Conservation (phyloP, 176 grass and related monocot genomes). For the Triticum dicoccoides region DNA sequence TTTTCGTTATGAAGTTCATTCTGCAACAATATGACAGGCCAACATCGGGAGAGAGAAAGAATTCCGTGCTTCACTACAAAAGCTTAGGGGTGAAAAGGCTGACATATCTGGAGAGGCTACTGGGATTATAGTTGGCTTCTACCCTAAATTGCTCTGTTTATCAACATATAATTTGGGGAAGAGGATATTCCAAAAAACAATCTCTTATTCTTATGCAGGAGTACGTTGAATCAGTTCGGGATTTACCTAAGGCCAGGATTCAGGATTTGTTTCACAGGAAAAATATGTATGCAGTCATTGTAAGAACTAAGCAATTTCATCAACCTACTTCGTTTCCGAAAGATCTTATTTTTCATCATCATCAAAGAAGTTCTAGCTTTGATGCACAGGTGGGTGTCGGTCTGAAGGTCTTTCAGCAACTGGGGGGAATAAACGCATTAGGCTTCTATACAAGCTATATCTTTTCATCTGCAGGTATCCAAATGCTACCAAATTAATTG, state of each 20-base stretch:
- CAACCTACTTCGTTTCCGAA: neutral
- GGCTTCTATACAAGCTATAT: slow-evolving; percentile 56
- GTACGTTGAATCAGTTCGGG: slow-evolving; percentile 43
- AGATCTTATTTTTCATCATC: neutral
- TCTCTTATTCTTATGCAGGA: slow-evolving; percentile 34
- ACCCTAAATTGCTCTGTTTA: neutral
- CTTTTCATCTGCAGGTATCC: slow-evolving; percentile 54
- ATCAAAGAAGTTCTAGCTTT: slow-evolving; percentile 23
- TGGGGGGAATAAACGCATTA: slow-evolving; percentile 60
- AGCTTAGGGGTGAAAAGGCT: slow-evolving; percentile 44
- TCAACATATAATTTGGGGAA: neutral
- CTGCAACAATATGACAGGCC: slow-evolving; percentile 38
- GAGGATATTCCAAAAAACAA: neutral
- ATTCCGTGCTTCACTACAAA: slow-evolving; percentile 57
- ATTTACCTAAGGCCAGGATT: slow-evolving; percentile 49
- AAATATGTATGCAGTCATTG: slow-evolving; percentile 55
- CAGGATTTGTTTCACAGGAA: slow-evolving; percentile 54
- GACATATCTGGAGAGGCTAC: slow-evolving; percentile 57
- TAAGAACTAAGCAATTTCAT: slow-evolving; percentile 37
- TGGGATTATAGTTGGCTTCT: slow-evolving; percentile 56
- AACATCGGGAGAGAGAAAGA: slow-evolving; percentile 55
- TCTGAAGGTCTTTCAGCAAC: slow-evolving; percentile 68
- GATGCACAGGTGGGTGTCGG: slow-evolving; percentile 48
- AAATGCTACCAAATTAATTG: neutral
- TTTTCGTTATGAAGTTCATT: slow-evolving; percentile 3